These are phyloP conservation scores for Colletotrichum tropicale DNA, from an alignment of 2,329 filamentous ascomycete genomes.

Conservation along the genomic window DNA sequence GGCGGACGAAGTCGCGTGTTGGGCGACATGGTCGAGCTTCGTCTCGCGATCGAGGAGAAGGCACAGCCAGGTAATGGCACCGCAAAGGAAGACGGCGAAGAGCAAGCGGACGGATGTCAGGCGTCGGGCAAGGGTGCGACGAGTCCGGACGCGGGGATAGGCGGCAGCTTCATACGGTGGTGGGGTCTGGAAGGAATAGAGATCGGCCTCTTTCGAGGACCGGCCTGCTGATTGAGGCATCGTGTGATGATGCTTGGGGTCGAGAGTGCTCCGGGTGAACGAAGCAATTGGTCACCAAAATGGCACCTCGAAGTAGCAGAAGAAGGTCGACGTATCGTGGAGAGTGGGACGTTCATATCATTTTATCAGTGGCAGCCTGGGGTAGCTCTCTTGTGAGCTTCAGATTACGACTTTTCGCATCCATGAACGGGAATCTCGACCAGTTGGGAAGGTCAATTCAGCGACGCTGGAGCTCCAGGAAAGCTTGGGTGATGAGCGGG, in stretches of 20 bases:
- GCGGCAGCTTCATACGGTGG: slow-evolving; percentile 17
- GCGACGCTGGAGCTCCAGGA: neutral
- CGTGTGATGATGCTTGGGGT: neutral
- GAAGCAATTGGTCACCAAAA: neutral
- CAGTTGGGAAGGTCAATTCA: slow-evolving; percentile 8
- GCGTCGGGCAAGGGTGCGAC: neutral
- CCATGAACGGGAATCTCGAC: neutral
- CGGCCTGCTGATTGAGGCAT: neutral
- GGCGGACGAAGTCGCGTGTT: slow-evolving; percentile 3
- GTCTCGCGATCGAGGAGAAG: slow-evolving; percentile 13
- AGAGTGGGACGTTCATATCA: neutral
- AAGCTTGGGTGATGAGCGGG: slow-evolving; percentile 3
- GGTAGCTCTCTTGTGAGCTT: neutral
- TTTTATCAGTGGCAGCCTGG: neutral
- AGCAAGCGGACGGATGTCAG: slow-evolving; percentile 1
- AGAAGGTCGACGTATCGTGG: neutral
- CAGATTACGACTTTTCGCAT: neutral
- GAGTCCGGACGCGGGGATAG: slow-evolving; percentile 9
- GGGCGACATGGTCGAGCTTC: neutral
- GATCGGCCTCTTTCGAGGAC: slow-evolving; percentile 3
- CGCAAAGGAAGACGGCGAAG: neutral
- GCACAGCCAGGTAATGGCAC: slow-evolving; percentile 8
- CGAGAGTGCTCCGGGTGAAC: neutral
- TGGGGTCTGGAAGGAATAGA: slow-evolving; percentile 4
- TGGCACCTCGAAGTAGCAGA: neutral